Evolutionary conservation across 805 yeast species (phyloP).

Genomic region (Candida montana): DNA sequence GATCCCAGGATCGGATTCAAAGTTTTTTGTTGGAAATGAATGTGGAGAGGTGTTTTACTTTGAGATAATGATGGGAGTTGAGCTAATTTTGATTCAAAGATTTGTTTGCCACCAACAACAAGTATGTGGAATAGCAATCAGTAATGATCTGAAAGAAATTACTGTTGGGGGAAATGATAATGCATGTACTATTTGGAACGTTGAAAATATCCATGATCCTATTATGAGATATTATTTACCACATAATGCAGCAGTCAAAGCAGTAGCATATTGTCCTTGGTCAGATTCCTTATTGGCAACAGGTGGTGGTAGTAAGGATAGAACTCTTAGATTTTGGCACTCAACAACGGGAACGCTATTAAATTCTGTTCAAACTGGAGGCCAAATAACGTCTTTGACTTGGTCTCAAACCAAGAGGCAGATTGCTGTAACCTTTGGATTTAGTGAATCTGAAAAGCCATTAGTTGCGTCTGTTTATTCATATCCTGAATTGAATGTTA

Average conservation of each 20-base stretch:
- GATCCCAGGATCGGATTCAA: slow-evolving; percentile 37
- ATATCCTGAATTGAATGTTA: slow-evolving; percentile 56
- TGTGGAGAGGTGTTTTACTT: slow-evolving; percentile 50
- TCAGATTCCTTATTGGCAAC: slow-evolving; percentile 73
- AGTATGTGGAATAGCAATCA: slow-evolving; percentile 62
- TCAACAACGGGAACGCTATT: slow-evolving; percentile 70
- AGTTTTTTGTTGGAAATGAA: slow-evolving; percentile 62
- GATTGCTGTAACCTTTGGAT: slow-evolving; percentile 78
- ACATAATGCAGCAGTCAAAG: slow-evolving; percentile 87
- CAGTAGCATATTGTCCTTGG: slow-evolving; percentile 91
- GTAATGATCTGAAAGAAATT: slow-evolving; percentile 45
- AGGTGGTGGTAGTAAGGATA: slow-evolving; percentile 85
- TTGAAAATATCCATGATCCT: slow-evolving; percentile 38
- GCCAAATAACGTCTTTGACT: slow-evolving; percentile 72
- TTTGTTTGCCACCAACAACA: slow-evolving; percentile 51
- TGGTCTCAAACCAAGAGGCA: slow-evolving; percentile 70
- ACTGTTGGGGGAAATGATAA: slow-evolving; percentile 88
- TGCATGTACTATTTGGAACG: slow-evolving; percentile 72
- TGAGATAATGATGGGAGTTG: slow-evolving; percentile 17
- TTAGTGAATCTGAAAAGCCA: slow-evolving; percentile 50
- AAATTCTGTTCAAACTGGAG: slow-evolving; percentile 47
- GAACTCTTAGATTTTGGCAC: slow-evolving; percentile 85
- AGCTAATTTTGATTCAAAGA: slow-evolving; percentile 21
- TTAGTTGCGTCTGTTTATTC: slow-evolving; percentile 53
- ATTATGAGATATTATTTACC: slow-evolving; percentile 42